Evolutionary conservation across 2,329 filamentous ascomycete species (phyloP), one percentile per base, ranked within the genome.

Genomic region (Biscogniauxia marginata): DNA sequence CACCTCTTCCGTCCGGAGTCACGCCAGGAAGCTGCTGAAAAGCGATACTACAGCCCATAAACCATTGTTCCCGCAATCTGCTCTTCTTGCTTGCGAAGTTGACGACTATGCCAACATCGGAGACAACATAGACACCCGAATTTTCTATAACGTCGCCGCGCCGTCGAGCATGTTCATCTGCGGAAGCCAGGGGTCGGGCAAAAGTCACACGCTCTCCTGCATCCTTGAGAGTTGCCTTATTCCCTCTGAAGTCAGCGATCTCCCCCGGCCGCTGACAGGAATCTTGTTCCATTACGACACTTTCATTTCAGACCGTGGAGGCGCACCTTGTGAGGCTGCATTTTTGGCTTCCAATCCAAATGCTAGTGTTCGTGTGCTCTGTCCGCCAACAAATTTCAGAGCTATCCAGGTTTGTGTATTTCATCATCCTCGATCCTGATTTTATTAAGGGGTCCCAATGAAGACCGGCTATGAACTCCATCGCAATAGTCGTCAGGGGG

Each of bases 211-310:
- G 0, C 72, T 86, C 0, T 80, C 80, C 1, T 83, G 79, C 49
- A 59, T 83, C 1, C 65, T 83, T 0, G 85, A 88, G 64, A 85
- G 83, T 58, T 85, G 80, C 39, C 71, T 88, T 0, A 69, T 84
- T 0, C 62, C 68, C 0, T 80, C 74, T 0, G 63, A 68, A 3
- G 51, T 63, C 1, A 56, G 61, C 1, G 13, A 18, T 9, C 72
- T 86, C 1, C 74, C 76, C 0, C 72, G 73, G 0, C 84, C 84
- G 0, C 71, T 88, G 0, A 82, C 84, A 0, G 85, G 82, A 0
- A 70, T 89, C 0, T 80, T 89, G 0, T 88, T 89, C 50, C 85
- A 89, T 58, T 89, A 86, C 56, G 84, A 87, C 60, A 78, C 77
- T 0, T 84, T 82, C 58, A 75, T 77, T 9, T 81, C 77, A 0